phyloP scores from a whole-genome alignment of 2,329 filamentous ascomycete species.

The Venturia aucupariae region DNA sequence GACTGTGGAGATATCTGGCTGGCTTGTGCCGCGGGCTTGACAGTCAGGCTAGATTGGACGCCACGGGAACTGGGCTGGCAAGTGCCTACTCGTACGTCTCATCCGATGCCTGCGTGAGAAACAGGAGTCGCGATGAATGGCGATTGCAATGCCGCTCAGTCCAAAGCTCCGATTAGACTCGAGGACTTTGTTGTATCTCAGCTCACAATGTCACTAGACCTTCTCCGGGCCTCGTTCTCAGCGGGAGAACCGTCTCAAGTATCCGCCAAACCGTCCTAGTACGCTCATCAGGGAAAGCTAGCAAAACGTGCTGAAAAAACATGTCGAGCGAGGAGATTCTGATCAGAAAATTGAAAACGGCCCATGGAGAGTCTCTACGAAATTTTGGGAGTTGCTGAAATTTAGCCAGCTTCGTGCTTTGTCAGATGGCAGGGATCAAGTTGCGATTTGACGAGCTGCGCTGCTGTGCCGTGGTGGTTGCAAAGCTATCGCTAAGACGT shows the following conservation, averaged over 20 bases:
- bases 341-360: background rate
- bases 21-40: conserved; percentile 2
- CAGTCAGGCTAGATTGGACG: background rate
- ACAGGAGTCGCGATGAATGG: background rate
- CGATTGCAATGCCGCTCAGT: background rate
- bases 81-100: background rate
- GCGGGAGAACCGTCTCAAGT: background rate
- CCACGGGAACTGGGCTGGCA: background rate
- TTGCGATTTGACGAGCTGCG: conserved; percentile 1
- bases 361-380: too few relatives aligned
- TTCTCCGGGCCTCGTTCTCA: background rate
- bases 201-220: background rate
- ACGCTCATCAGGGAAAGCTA: background rate
- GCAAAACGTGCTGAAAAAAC: background rate
- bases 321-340: background rate
- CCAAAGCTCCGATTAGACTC: background rate
- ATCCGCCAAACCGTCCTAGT: background rate
- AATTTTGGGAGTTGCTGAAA: background rate
- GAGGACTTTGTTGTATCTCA: background rate
- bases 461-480: conserved; percentile 1
- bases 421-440: background rate
- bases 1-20: conserved; percentile 5
- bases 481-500: background rate
- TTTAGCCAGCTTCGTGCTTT: background rate
- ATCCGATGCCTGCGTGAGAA: background rate